phyloP scores from a whole-genome alignment of 129 eudicot species.

The Calendula officinalis region DNA sequence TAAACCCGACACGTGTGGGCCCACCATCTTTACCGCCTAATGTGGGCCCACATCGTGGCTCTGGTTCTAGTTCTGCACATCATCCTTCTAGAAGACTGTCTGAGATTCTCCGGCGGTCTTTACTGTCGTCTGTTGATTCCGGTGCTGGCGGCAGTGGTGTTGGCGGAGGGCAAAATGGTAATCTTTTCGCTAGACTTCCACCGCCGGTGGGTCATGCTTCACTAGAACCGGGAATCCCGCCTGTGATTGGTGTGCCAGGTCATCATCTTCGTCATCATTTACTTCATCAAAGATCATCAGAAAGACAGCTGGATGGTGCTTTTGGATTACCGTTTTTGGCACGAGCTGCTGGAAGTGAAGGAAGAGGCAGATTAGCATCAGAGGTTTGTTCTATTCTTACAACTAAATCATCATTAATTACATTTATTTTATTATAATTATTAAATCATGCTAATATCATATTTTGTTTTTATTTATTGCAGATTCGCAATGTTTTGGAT shows the following conservation, averaged over 20 bases:
- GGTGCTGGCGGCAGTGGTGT: constrained; percentile 30
- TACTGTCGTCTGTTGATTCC: constrained; percentile 44
- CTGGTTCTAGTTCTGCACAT: constrained; percentile 36
- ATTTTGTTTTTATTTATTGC: constrained; percentile 16
- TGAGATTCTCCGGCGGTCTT: constrained; percentile 59
- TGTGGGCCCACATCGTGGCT: constrained; percentile 40
- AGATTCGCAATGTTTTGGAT: constrained; percentile 83
- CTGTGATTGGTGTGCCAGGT: constrained; percentile 45
- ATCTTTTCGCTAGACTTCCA: constrained; percentile 31
- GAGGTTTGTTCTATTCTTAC: constrained; percentile 51
- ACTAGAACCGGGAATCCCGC: constrained; percentile 39
- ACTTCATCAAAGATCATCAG: constrained; percentile 46
- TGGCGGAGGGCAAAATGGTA: constrained; percentile 33
- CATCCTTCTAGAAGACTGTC: constrained; percentile 69
- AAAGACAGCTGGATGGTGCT: constrained; percentile 58
- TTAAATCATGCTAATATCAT: not conserved
- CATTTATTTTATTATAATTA: not conserved
- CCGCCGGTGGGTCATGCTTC: constrained; percentile 35
- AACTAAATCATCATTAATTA: not conserved
- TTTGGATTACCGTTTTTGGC: constrained; percentile 50
- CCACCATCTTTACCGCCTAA: constrained; percentile 34
- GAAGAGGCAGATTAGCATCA: constrained; percentile 78
- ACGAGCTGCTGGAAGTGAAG: constrained; percentile 76
- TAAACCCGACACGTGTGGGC: constrained; percentile 29
- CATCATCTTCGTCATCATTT: constrained; percentile 27